Conservation (phyloP, 441 rosid genomes). For the Corymbia citriodora region DNA sequence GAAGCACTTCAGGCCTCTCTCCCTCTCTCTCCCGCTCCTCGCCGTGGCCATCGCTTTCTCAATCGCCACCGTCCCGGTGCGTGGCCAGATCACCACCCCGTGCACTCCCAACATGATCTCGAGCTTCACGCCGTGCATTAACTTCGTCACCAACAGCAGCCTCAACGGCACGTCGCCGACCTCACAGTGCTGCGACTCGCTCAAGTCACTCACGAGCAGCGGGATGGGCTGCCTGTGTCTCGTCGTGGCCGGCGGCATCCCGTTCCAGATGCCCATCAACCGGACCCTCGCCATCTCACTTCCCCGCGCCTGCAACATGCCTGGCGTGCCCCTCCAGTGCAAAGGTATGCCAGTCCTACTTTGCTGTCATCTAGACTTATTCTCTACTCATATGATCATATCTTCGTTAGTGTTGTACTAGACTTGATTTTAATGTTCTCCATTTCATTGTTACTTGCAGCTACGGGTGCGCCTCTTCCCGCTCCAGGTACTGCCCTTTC, state of each 20-base stretch:
- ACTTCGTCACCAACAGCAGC: conserved; percentile 57
- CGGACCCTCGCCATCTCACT: conserved; percentile 74
- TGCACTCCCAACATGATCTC: conserved; percentile 49
- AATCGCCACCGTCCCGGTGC: conserved; percentile 17
- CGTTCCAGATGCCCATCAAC: conserved; percentile 67
- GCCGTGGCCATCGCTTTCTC: conserved; percentile 13
- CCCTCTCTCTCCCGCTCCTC: conserved; percentile 4
- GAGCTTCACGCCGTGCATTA: conserved; percentile 63
- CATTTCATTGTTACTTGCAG: not conserved
- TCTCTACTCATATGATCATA: not conserved
- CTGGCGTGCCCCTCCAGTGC: conserved; percentile 80
- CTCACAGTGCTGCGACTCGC: conserved; percentile 52
- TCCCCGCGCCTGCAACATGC: conserved; percentile 87
- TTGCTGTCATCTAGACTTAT: not conserved
- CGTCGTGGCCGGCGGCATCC: conserved; percentile 51
- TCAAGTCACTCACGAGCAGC: conserved; percentile 46
- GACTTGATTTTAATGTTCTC: not conserved
- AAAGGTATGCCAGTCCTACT: conserved; percentile 23
- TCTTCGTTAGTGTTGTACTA: not conserved
- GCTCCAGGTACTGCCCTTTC: not conserved
- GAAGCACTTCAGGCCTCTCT: conserved; percentile 4
- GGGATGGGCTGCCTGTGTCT: conserved; percentile 73
- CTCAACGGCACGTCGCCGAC: conserved; percentile 55
- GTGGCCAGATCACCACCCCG: conserved; percentile 39
- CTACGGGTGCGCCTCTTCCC: not conserved